Percentiles rank a stretch among this genome's conserved stretches.
phyloP scores from a whole-genome alignment of 805 yeast genomes.

The Metschnikowia matae region DNA sequence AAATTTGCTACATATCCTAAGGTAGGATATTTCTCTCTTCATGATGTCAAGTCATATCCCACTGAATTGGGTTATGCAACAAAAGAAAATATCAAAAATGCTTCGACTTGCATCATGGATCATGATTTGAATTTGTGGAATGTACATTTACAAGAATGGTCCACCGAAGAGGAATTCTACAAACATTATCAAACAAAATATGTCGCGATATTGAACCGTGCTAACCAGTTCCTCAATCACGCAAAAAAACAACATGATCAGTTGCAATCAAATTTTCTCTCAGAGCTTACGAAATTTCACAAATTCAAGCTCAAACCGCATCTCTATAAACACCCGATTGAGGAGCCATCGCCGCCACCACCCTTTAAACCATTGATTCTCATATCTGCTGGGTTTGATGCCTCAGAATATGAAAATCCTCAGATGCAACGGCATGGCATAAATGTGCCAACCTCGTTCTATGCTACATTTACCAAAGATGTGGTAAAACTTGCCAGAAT shows the following conservation, averaged over 20 bases:
- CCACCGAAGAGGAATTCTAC: slow-evolving; percentile 60
- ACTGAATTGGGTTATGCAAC: slow-evolving; percentile 77
- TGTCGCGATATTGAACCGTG: slow-evolving; percentile 57
- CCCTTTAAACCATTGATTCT: slow-evolving; percentile 50
- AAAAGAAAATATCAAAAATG: slow-evolving; percentile 64
- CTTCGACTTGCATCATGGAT: slow-evolving; percentile 73
- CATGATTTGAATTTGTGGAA: slow-evolving; percentile 83
- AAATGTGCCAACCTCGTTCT: slow-evolving; percentile 77
- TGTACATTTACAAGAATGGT: slow-evolving; percentile 69
- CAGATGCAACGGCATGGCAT: slow-evolving; percentile 83
- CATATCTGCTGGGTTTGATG: slow-evolving; percentile 88
- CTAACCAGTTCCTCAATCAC: slow-evolving; percentile 56
- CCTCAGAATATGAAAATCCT: slow-evolving; percentile 76
- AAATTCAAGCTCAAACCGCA: slow-evolving; percentile 32
- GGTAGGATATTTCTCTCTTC: slow-evolving; percentile 79
- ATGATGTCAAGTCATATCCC: slow-evolving; percentile 83
- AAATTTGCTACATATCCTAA: slow-evolving; percentile 47
- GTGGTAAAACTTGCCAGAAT: slow-evolving; percentile 64
- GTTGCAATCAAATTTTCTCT: slow-evolving; percentile 26
- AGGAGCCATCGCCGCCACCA: slow-evolving; percentile 33
- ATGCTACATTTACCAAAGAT: slow-evolving; percentile 67
- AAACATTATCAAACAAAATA: slow-evolving; percentile 58
- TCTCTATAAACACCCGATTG: slow-evolving; percentile 23
- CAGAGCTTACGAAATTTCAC: slow-evolving; percentile 25
- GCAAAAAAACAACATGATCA: slow-evolving; percentile 44